Conservation (phyloP, 2,329 filamentous ascomycete genomes). For the Diaporthe batatas region DNA sequence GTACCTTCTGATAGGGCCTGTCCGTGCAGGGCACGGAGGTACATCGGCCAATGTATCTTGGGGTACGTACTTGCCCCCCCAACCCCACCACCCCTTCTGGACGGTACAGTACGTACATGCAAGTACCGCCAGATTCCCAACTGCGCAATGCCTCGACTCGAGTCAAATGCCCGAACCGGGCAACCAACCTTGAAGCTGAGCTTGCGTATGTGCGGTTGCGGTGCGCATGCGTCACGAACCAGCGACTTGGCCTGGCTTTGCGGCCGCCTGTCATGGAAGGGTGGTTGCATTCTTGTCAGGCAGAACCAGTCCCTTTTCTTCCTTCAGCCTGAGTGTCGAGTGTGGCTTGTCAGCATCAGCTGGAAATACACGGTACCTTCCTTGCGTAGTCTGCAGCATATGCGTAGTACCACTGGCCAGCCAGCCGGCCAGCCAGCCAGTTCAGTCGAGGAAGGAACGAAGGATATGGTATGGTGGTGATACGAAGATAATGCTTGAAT, state of each 20-base stretch:
- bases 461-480: not conserved
- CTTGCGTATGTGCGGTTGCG: no score
- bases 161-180: constrained; percentile 22
- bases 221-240: constrained; percentile 21
- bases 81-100: not conserved
- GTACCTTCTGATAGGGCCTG: constrained; percentile 16
- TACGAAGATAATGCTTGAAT: not conserved
- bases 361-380: not conserved
- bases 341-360: constrained; percentile 23
- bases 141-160: constrained; percentile 2
- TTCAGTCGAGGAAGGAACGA: not conserved
- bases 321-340: constrained; percentile 15
- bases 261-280: constrained; percentile 9
- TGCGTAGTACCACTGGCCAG: not conserved
- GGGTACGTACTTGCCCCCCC: not conserved
- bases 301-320: not conserved
- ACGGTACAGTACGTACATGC: no score
- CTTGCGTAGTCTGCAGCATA: not conserved
- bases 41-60: not conserved
- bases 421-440: not conserved
- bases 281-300: not conserved
- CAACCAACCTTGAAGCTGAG: constrained; percentile 5
- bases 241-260: constrained; percentile 30
- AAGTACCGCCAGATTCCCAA: no score
- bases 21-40: constrained; percentile 8